phyloP scores from a whole-genome alignment of 345 rosid genomes.

The Eucalyptus pauciflora region DNA sequence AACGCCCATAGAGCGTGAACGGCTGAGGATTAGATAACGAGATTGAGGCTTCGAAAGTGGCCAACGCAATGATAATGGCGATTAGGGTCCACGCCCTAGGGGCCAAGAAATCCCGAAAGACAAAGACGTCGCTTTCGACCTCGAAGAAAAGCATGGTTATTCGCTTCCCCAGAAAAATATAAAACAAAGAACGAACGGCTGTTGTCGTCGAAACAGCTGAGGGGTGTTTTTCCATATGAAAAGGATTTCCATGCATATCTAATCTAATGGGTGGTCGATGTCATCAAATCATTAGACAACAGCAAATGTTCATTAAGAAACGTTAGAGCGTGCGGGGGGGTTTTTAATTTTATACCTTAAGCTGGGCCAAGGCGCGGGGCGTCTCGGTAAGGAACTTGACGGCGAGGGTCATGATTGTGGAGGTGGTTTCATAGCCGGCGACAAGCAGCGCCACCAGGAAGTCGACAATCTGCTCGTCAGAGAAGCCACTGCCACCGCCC shows the following conservation, averaged over 20 bases:
- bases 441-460: slow-evolving; percentile 81
- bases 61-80: background rate
- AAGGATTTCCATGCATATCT: background rate
- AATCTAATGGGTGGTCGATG: background rate
- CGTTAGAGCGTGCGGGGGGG: background rate
- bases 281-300: background rate
- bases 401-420: slow-evolving; percentile 94
- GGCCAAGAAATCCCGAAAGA: background rate
- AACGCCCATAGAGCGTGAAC: slow-evolving; percentile 5
- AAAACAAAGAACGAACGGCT: background rate
- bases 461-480: slow-evolving; percentile 83
- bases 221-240: background rate
- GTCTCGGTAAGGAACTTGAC: slow-evolving; percentile 91
- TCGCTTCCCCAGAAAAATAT: background rate
- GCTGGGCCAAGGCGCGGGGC: slow-evolving; percentile 79
- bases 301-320: background rate
- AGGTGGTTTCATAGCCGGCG: slow-evolving; percentile 97
- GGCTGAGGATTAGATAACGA: slow-evolving; percentile 17
- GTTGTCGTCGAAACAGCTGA: background rate
- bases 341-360: slow-evolving; percentile 35
- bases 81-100: background rate
- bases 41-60: slow-evolving; percentile 4
- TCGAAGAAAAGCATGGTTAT: background rate
- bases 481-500: slow-evolving; percentile 50
- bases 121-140: background rate